Base-by-base conservation (phyloP, 2,329 filamentous ascomycete genomes). In the Talaromyces sp. region DNA sequence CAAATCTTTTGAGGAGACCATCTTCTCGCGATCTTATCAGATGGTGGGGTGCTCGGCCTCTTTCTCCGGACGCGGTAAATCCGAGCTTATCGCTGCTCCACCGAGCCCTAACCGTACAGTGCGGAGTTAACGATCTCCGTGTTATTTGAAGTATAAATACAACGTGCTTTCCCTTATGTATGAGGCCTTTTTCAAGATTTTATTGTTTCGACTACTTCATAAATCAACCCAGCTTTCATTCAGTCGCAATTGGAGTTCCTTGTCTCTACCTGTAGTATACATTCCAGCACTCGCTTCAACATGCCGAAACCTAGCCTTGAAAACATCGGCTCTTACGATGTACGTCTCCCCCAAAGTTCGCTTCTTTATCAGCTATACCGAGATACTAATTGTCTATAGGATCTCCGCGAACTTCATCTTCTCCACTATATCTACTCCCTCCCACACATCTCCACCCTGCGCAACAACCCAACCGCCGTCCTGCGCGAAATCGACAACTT, bases 401-500 rank as follows among this genome's bases (percentile, higher is more conserved):
- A 92, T 74, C 90, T 90, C 19, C 85, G 90, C 24, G 91, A 94
- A 73, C 85, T 89, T 65, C 87, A 90, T 70, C 83, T 94, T 4
- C 81, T 93, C 5, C 86, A 90, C 67, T 91, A 85, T 73, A 80
- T 94, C 63, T 89, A 88, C 74, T 78, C 76, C 62, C 85, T 86
- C 43, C 82, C 86, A 1, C 81, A 89, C 66, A 76, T 91, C 33
- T 84, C 88, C 2, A 79, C 86, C 60, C 83, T 93, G 63, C 82
- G 88, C 60, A 87, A 85, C 22, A 87, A 85, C 22, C 90, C 90
- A 0, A 73, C 83, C 16, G 83, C 83, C 64, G 84, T 94, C 1
- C 81, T 93, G 0, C 81, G 82, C 31, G 86, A 86, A 33, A 92
- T 94, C 74, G 90, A 94, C 71, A 85, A 90, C 61, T 94, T 84